Conservation (phyloP, 2,329 filamentous ascomycete species). For the Colletotrichum sp. region DNA sequence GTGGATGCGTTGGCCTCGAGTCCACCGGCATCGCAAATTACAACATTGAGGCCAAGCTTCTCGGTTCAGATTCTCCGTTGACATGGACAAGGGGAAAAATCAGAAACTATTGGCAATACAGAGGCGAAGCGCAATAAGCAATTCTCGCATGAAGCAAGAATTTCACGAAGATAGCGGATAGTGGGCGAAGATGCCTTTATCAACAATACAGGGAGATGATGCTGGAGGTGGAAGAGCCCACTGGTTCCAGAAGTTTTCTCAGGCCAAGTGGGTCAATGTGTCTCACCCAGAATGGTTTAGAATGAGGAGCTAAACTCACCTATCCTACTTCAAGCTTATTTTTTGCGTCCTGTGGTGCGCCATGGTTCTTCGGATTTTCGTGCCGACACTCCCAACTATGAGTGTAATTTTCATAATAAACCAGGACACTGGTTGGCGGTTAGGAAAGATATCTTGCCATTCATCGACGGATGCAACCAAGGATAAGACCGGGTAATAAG, state of each 20-base stretch:
- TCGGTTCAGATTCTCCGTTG: neutral
- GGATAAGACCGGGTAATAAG: neutral
- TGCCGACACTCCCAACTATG: neutral
- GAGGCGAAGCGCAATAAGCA: neutral
- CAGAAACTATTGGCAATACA: neutral
- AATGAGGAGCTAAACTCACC: neutral
- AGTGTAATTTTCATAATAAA: neutral
- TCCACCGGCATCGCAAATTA: neutral
- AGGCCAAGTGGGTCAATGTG: neutral
- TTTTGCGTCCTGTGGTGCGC: neutral
- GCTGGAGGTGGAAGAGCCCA: neutral
- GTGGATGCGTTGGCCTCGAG: neutral
- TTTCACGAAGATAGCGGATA: neutral
- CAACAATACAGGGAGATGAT: neutral
- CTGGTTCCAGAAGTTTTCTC: neutral
- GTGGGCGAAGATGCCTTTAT: neutral
- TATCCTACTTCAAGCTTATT: conserved; percentile 4
- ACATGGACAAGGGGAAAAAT: neutral
- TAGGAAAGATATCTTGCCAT: neutral
- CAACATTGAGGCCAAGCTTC: neutral
- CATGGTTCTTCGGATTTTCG: neutral
- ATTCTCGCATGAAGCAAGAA: neutral
- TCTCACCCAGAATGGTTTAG: neutral
- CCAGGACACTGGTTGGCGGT: neutral
- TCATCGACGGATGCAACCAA: neutral